A percentile compares a stretch with the other conserved stretches of the same genome.
phyloP scores from a whole-genome alignment of 345 rosid species.

The Anastatica hierochuntica region DNA sequence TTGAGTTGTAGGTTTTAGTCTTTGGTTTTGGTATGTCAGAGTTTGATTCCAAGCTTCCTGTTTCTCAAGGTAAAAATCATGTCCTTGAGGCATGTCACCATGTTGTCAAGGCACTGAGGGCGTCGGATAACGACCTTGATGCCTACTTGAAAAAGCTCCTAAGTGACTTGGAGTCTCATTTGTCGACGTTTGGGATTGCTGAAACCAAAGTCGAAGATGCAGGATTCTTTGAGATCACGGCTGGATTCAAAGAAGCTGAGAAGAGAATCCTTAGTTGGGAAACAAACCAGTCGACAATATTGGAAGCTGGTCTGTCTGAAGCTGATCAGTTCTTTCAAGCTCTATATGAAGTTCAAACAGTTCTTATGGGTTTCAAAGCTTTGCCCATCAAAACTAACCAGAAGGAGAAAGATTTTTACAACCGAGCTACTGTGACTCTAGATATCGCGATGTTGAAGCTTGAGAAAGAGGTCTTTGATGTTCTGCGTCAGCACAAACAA shows the following conservation, averaged over 20 bases:
- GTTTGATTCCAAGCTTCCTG: slow-evolving; percentile 15
- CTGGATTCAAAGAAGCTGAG: slow-evolving; percentile 37
- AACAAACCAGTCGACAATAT: slow-evolving; percentile 30
- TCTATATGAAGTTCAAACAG: slow-evolving; percentile 34
- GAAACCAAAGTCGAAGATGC: slow-evolving; percentile 26
- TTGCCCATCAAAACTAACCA: slow-evolving; percentile 22
- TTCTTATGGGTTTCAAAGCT: slow-evolving; percentile 27
- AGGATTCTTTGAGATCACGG: slow-evolving; percentile 31
- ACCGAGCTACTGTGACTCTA: slow-evolving; percentile 35
- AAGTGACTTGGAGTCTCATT: slow-evolving; percentile 36
- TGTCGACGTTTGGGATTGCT: slow-evolving; percentile 33
- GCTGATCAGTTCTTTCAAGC: slow-evolving; percentile 44
- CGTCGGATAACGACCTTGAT: slow-evolving; percentile 41
- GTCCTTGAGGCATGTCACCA: slow-evolving; percentile 53
- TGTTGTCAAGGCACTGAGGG: slow-evolving; percentile 57
- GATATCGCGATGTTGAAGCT: slow-evolving; percentile 73
- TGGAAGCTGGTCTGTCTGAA: slow-evolving; percentile 43
- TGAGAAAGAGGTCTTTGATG: slow-evolving; percentile 55
- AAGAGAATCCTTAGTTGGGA: slow-evolving; percentile 43
- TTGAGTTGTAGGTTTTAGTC: slow-evolving; percentile 8
- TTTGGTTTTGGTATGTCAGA: slow-evolving; percentile 19
- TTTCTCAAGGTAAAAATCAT: slow-evolving; percentile 6
- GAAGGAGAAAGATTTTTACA: slow-evolving; percentile 37
- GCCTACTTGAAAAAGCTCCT: slow-evolving; percentile 41
- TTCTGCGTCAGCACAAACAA: slow-evolving; percentile 37